Percentiles rank a stretch among this genome's conserved stretches.
Conservation (phyloP, 129 eudicot species). For the Flaveria robusta region DNA sequence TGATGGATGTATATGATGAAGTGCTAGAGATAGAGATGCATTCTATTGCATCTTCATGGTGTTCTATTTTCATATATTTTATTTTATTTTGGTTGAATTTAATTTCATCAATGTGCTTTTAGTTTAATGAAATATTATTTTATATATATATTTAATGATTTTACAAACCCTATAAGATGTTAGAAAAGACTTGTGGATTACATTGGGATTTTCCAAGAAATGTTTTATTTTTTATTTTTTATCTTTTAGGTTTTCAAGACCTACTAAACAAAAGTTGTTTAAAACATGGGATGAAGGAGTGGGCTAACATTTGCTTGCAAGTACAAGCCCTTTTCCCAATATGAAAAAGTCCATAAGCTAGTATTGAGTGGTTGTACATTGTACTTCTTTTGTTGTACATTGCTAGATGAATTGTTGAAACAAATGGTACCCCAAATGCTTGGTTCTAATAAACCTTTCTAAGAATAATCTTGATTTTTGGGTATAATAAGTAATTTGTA, state of each 20-base stretch:
- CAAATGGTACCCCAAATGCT: conserved; percentile 14
- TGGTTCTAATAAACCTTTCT: conserved; percentile 10
- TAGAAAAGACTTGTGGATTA: conserved; percentile 19
- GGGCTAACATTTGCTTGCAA: conserved; percentile 26
- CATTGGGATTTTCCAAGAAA: conserved; percentile 22
- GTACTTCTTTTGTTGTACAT: conserved; percentile 18
- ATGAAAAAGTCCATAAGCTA: conserved; percentile 17
- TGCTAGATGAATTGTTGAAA: conserved; percentile 22
- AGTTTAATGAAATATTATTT: conserved; percentile 5
- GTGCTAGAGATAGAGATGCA: conserved; percentile 31
- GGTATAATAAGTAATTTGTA: neutral
- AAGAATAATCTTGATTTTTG: neutral
- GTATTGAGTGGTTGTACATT: conserved; percentile 21
- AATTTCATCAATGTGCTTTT: conserved; percentile 28
- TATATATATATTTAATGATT: neutral
- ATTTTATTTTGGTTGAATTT: conserved; percentile 30
- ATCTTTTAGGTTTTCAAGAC: conserved; percentile 19
- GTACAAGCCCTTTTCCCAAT: conserved; percentile 28
- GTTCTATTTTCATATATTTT: conserved; percentile 21
- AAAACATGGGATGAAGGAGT: conserved; percentile 27
- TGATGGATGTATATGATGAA: neutral
- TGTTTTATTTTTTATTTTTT: conserved; percentile 7
- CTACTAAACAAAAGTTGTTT: conserved; percentile 31
- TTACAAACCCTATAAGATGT: neutral
- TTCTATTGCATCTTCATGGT: conserved; percentile 31